Percentiles rank a stretch among this genome's conserved stretches.
phyloP scores from a whole-genome alignment of 371 early-diverging fungal genomes.

The Thermomucor indicae-seudaticae region DNA sequence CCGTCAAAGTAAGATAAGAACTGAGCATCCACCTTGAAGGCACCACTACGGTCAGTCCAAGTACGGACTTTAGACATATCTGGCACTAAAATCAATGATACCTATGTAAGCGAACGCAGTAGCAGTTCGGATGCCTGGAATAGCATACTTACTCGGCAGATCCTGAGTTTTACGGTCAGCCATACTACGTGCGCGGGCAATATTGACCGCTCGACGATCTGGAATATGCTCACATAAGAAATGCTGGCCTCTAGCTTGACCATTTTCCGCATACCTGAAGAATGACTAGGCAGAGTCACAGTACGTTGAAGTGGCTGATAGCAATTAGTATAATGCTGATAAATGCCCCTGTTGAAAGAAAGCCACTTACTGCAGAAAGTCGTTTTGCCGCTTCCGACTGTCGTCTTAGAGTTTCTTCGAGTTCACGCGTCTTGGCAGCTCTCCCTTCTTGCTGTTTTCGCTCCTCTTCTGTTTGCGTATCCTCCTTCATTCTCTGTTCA shows the following conservation, averaged over 20 bases:
- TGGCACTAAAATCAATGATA: conserved; percentile 19
- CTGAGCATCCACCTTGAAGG: conserved; percentile 90
- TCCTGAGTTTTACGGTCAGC: conserved; percentile 8
- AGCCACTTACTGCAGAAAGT: conserved; percentile 2
- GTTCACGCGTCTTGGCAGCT: conserved; percentile 13
- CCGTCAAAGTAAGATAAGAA: conserved; percentile 72
- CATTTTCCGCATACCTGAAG: conserved; percentile 1
- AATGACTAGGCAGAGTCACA: conserved; percentile 1
- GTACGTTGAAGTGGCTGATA: conserved; percentile 3
- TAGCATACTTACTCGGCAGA: conserved; percentile 5
- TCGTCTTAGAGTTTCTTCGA: conserved; percentile 16
- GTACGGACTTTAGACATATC: conserved; percentile 63
- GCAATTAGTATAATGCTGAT: neutral
- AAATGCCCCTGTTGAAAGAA: neutral
- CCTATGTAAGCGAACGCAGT: neutral
- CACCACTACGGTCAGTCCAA: conserved; percentile 91
- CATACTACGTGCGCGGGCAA: conserved; percentile 7
- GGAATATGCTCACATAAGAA: neutral
- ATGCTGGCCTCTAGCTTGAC: no score
- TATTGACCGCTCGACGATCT: neutral
- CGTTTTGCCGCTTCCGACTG: conserved; percentile 17
- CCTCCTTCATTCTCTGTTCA: conserved; percentile 8
- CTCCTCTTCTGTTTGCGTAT: conserved; percentile 24
- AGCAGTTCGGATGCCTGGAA: no score
- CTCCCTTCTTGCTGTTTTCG: conserved; percentile 17